Conservation (phyloP, 768 basidiomycete species). For the Mycena metata region DNA sequence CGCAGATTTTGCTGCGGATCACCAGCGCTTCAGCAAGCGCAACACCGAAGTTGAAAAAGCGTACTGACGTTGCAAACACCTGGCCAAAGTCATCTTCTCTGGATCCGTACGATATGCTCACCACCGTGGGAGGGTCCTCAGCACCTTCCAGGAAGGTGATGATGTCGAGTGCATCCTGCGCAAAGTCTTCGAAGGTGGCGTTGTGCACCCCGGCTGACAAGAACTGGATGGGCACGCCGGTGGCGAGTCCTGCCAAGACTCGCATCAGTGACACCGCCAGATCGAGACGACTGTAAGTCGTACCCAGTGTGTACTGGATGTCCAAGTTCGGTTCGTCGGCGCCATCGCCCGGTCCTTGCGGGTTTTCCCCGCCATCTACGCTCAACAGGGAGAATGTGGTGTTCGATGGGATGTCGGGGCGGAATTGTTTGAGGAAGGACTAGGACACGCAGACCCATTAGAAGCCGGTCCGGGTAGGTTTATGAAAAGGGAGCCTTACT, state of each 20-base stretch:
- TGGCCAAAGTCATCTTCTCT: conserved; percentile 17
- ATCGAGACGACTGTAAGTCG: conserved; percentile 12
- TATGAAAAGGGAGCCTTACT: conserved; percentile 19
- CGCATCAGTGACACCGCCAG: conserved; percentile 5
- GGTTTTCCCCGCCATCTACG: conserved; percentile 13
- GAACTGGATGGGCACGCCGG: conserved; percentile 27
- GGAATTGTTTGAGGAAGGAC: conserved; percentile 23
- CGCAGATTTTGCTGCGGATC: conserved; percentile 33
- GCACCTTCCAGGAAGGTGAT: conserved; percentile 16
- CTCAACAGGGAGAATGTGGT: conserved; percentile 20
- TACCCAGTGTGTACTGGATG: conserved; percentile 30
- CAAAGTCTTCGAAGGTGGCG: conserved; percentile 42
- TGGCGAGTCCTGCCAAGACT: conserved; percentile 24
- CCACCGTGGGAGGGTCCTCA: conserved; percentile 25
- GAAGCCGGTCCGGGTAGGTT: conserved; percentile 4
- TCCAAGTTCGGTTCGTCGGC: conserved; percentile 22
- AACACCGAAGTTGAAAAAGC: conserved; percentile 47
- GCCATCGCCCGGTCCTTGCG: conserved; percentile 8
- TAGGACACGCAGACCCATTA: conserved; percentile 10
- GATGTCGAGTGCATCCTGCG: conserved; percentile 12
- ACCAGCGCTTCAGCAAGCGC: conserved; percentile 50
- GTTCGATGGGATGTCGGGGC: conserved; percentile 24
- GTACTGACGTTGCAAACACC: conserved; percentile 24
- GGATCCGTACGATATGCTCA: conserved; percentile 19
- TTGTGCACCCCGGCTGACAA: conserved; percentile 8